Conservation (phyloP, 208 protist species). For the Wallacemonas sp. region DNA sequence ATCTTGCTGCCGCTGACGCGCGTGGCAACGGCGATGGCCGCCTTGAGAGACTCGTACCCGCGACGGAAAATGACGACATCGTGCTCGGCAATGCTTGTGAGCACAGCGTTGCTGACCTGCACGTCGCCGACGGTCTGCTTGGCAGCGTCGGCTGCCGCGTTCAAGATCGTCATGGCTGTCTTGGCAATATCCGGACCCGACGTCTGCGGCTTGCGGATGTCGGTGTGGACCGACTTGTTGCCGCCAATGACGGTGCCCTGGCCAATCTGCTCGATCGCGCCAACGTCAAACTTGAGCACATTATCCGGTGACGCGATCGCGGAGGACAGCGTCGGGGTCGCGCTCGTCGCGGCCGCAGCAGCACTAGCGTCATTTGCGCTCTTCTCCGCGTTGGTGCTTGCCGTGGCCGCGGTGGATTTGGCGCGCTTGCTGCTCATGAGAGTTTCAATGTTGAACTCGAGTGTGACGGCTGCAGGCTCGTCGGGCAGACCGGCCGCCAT, state of each 20-base stretch:
- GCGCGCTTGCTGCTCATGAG: conserved; percentile 46
- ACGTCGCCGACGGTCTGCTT: conserved; percentile 50
- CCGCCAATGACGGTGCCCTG: conserved; percentile 83
- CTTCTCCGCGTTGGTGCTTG: conserved; percentile 31
- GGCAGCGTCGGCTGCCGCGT: conserved; percentile 15
- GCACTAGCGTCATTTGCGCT: conserved; percentile 38
- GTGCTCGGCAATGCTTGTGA: conserved; percentile 27
- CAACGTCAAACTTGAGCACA: conserved; percentile 86
- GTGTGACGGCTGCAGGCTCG: conserved; percentile 5
- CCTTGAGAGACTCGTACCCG: conserved; percentile 23
- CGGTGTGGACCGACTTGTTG: conserved; percentile 68
- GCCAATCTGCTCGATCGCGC: conserved; percentile 78
- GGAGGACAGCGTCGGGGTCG: conserved; percentile 20
- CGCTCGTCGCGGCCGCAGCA: conserved; percentile 38
- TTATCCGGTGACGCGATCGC: conserved; percentile 31
- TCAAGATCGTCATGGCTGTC: conserved; percentile 46
- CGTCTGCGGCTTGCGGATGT: conserved; percentile 50
- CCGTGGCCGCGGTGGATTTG: conserved; percentile 17
- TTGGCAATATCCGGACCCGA: conserved; percentile 36
- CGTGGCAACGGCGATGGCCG: conserved; percentile 26
- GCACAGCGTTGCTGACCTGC: conserved; percentile 41
- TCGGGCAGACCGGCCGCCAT: conserved; percentile 10
- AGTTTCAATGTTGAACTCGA: conserved; percentile 51
- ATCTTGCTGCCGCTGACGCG: conserved; percentile 34
- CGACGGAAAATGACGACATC: conserved; percentile 26